Conservation (phyloP, 768 basidiomycete species). For the Serendipita sp. region DNA sequence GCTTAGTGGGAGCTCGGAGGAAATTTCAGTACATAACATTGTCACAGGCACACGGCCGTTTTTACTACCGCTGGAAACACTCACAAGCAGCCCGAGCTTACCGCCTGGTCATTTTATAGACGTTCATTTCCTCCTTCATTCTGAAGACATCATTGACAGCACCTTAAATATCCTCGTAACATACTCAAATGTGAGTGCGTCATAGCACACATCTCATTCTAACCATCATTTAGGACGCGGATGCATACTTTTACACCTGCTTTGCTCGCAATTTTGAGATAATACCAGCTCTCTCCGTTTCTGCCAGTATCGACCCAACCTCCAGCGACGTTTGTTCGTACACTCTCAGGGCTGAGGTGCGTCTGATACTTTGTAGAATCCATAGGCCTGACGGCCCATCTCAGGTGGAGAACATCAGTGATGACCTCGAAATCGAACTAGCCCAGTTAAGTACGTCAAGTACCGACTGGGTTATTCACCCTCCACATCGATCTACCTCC, state of each 20-base stretch:
- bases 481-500: constrained; percentile 26
- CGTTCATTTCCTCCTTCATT: constrained; percentile 40
- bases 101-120: constrained; percentile 33
- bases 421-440: constrained; percentile 28
- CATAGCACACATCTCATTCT: background rate
- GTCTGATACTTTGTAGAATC: background rate
- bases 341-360: constrained; percentile 13
- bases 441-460: constrained; percentile 50
- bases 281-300: constrained; percentile 38
- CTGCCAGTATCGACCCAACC: constrained; percentile 35
- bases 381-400: constrained; percentile 18
- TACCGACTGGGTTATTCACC: constrained; percentile 39
- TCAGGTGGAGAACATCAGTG: constrained; percentile 37
- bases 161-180: constrained; percentile 48
- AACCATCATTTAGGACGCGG: constrained; percentile 26
- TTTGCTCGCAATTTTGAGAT: constrained; percentile 44
- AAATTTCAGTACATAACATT: constrained; percentile 34
- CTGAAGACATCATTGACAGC: constrained; percentile 29
- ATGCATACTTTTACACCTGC: constrained; percentile 42
- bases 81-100: background rate
- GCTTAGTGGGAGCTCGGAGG: constrained; percentile 36
- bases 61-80: background rate
- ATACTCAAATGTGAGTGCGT: constrained; percentile 38
- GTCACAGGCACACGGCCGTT: constrained; percentile 13
- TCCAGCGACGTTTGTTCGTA: constrained; percentile 7